Evolutionary conservation across 106 monocot species (phyloP), one percentile per base, ranked within the genome.

Genomic region (Allium sativum): DNA sequence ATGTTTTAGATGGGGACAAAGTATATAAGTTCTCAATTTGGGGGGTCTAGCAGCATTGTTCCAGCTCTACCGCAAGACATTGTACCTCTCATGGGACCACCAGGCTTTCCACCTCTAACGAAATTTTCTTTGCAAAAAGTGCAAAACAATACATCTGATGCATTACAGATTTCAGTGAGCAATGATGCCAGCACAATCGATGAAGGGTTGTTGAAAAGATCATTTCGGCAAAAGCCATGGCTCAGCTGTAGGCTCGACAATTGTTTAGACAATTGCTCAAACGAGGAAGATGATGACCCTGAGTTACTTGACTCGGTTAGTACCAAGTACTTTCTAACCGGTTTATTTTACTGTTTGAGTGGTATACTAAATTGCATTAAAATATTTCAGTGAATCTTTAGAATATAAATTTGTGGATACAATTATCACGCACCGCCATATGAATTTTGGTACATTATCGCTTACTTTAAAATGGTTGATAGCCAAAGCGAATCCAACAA

Each of bases 161-260:
- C 77, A 47, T 8, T 14, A 55, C 61, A 68, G 59, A 47, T 14
- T 67, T 44, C 21, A 13, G 56, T 66, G 15, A 71, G 68, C 51
- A 40, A 12, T 44, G 65, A 63, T 19, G 52, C 66, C 55, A 65
- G 62, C 52, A 55, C 13, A 45, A 41, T 55, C 68, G 66, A 59
- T 43, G 68, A 55, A 40, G 42, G 69, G 20, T 78, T 73, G 44
- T 77, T 72, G 13, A 79, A 72, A 48, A 87, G 77, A 44, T 75
- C 77, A 51, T 72, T 87, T 15, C 73, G 75, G 53, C 70, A 79
- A 45, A 81, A 77, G 50, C 78, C 79, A 9, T 81, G 83, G 71
- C 72, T 93, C 19, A 78, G 84, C 75, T 87, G 31, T 31, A 31
- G 31, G 31, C 31, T 31, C 31, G 31, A 87, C 61, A 74, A 78